phyloP scores from a whole-genome alignment of 306 rosid genomes.

The Castanospermum australe region DNA sequence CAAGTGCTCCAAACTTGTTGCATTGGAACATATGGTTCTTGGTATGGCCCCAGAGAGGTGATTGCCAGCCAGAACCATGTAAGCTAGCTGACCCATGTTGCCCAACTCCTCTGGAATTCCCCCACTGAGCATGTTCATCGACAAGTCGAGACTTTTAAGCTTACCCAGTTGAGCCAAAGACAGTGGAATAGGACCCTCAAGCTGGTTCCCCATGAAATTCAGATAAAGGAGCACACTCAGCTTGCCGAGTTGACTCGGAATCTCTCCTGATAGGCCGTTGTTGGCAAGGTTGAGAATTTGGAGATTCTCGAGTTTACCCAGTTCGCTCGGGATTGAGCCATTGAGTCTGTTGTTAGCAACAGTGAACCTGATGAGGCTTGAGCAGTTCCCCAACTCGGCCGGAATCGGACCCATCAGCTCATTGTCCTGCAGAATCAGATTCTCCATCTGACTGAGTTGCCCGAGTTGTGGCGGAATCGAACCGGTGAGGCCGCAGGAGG shows the following conservation, averaged over 20 bases:
- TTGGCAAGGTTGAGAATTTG: constrained; percentile 57
- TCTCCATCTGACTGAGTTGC: constrained; percentile 45
- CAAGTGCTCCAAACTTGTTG: constrained; percentile 60
- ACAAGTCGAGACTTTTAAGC: constrained; percentile 75
- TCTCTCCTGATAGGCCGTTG: constrained; percentile 62
- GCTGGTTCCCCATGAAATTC: constrained; percentile 60
- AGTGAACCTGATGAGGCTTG: constrained; percentile 51
- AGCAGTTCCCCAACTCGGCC: constrained; percentile 67
- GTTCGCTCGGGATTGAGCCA: constrained; percentile 59
- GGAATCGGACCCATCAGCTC: constrained; percentile 70
- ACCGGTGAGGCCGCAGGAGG: constrained; percentile 65
- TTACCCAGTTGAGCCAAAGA: constrained; percentile 56
- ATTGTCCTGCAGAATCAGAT: constrained; percentile 52
- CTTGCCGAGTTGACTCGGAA: constrained; percentile 70
- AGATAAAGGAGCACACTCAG: constrained; percentile 56
- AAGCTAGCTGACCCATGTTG: constrained; percentile 45
- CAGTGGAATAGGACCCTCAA: constrained; percentile 62
- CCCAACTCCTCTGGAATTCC: constrained; percentile 63
- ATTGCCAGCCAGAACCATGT: constrained; percentile 59
- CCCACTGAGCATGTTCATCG: constrained; percentile 60
- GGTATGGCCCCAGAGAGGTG: constrained; percentile 62
- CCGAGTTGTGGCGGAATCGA: constrained; percentile 68
- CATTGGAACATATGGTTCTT: constrained; percentile 59
- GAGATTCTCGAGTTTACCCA: constrained; percentile 60
- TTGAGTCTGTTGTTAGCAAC: constrained; percentile 55